phyloP scores from a whole-genome alignment of 768 basidiomycete species.

The Pleurotus cornucopiae region DNA sequence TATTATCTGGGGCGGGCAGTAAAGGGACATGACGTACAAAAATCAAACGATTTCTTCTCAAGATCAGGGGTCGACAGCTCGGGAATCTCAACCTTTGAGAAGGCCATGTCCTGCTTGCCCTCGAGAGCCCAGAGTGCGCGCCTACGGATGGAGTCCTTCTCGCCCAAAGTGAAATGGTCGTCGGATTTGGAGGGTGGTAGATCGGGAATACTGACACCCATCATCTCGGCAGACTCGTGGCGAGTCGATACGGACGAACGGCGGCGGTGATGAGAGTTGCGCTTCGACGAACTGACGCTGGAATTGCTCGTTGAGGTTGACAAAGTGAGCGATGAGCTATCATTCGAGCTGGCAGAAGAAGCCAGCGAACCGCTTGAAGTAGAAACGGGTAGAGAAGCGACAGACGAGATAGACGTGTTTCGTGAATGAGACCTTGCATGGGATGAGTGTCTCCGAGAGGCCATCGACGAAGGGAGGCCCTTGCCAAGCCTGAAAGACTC shows the following conservation, averaged over 20 bases:
- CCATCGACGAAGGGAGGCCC: slow-evolving; percentile 27
- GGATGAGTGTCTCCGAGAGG: slow-evolving; percentile 33
- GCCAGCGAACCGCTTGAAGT: slow-evolving; percentile 32
- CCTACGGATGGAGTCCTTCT: slow-evolving; percentile 76
- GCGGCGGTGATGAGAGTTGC: slow-evolving; percentile 79
- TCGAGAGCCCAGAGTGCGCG: slow-evolving; percentile 85
- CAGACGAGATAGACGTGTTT: slow-evolving; percentile 52
- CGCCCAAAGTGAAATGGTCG: slow-evolving; percentile 64
- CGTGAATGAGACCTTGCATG: slow-evolving; percentile 73
- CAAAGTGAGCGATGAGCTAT: slow-evolving; percentile 28
- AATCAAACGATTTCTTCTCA: slow-evolving; percentile 56
- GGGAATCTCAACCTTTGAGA: slow-evolving; percentile 79
- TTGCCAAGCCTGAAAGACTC: slow-evolving; percentile 71
- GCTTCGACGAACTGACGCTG: slow-evolving; percentile 37
- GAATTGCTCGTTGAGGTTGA: slow-evolving; percentile 17
- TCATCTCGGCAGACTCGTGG: slow-evolving; percentile 85
- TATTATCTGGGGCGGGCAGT: slow-evolving; percentile 8
- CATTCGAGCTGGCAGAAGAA: slow-evolving; percentile 31
- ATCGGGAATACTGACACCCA: slow-evolving; percentile 75
- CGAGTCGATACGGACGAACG: slow-evolving; percentile 88
- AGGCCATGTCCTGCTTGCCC: slow-evolving; percentile 70
- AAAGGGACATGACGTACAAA: slow-evolving; percentile 46
- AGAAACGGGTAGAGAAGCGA: slow-evolving; percentile 36
- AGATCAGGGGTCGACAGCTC: slow-evolving; percentile 61
- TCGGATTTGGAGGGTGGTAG: slow-evolving; percentile 58